Conservation (phyloP, 345 rosid species). For the Sisymbrium irio region DNA sequence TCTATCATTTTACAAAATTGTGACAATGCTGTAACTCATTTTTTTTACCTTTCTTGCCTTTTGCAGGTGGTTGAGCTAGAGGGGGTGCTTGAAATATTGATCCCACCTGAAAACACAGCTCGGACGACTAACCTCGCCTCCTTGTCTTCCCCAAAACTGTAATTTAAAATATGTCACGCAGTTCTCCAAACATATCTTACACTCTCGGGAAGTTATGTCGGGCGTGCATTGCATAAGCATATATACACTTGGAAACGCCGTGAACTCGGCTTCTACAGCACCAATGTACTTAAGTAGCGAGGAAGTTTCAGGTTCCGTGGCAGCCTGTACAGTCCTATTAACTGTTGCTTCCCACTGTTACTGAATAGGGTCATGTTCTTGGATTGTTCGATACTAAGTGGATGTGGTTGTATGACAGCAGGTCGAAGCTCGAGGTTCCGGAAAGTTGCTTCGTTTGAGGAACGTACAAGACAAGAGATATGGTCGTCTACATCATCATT, state of each 20-base stretch:
- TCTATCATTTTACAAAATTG: no score
- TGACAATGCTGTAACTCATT: no score
- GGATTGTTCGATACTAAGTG: background rate
- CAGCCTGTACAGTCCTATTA: background rate
- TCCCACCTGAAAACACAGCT: slow-evolving; percentile 10
- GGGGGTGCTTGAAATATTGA: background rate
- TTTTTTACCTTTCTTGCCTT: no score
- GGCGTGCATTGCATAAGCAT: slow-evolving; percentile 12
- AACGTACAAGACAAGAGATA: no score
- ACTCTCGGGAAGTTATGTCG: background rate
- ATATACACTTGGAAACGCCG: background rate
- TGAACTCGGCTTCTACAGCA: background rate
- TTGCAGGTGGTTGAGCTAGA: no score
- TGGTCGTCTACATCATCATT: background rate
- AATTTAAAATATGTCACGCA: background rate
- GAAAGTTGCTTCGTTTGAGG: background rate
- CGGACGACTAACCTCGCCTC: background rate
- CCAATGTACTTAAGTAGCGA: background rate
- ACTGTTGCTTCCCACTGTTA: background rate
- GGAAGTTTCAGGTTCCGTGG: background rate
- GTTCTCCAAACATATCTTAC: background rate
- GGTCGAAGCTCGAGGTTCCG: background rate
- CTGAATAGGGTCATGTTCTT: background rate
- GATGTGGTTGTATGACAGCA: background rate
- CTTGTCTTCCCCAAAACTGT: background rate